phyloP scores from a whole-genome alignment of 352 stramenopile genomes.

The Globisporangium canariense region DNA sequence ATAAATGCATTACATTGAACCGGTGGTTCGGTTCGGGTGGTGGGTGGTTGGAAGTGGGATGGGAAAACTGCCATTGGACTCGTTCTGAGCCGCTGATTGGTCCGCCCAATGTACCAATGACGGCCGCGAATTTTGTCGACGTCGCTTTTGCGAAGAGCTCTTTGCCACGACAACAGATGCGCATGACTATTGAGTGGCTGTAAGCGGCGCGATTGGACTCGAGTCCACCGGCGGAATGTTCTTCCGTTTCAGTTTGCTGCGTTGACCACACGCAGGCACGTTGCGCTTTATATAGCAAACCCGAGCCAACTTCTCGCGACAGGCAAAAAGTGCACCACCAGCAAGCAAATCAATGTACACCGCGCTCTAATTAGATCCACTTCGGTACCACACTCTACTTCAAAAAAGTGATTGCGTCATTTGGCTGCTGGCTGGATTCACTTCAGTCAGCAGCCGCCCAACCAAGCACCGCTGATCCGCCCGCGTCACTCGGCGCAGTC shows the following conservation, averaged over 20 bases:
- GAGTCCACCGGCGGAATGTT: conserved; percentile 16
- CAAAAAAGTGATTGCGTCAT: conserved; percentile 5
- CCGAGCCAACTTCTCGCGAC: too few relatives aligned
- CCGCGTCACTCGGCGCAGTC: not conserved
- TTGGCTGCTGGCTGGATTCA: not conserved
- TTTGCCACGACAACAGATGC: too few relatives aligned
- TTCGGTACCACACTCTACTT: not conserved
- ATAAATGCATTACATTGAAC: too few relatives aligned
- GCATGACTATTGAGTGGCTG: not conserved
- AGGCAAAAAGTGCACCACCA: not conserved
- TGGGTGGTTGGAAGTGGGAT: too few relatives aligned
- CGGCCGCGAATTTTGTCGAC: conserved; percentile 13
- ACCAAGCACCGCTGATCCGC: not conserved
- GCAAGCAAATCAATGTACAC: not conserved
- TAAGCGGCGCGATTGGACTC: conserved; percentile 1
- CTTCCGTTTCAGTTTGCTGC: conserved; percentile 14
- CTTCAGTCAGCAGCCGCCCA: too few relatives aligned
- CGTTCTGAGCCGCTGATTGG: conserved; percentile 17
- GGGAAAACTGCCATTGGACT: conserved; percentile 6
- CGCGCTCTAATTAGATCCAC: conserved; percentile 4
- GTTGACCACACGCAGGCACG: not conserved
- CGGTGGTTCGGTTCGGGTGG: too few relatives aligned
- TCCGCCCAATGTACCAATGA: conserved; percentile 12
- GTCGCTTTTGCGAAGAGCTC: conserved; percentile 10
- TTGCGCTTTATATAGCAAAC: too few relatives aligned